Evolutionary conservation across 805 yeast species (phyloP).

Genomic region (Starmerella potacharoeniae): DNA sequence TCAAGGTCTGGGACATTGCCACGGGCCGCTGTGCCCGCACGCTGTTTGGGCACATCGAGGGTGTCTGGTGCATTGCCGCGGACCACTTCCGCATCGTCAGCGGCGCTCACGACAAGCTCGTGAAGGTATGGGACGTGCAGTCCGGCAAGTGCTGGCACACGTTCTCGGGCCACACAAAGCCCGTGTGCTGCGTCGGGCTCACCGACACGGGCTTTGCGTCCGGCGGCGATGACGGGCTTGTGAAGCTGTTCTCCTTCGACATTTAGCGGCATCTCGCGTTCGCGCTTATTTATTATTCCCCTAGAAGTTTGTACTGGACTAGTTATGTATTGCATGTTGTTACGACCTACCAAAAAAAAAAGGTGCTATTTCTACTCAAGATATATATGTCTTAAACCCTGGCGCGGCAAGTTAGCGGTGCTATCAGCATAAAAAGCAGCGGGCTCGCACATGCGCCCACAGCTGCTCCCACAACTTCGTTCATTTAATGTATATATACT

Average conservation of each 20-base stretch:
- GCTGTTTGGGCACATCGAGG: slow-evolving; percentile 95
- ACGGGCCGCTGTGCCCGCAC: slow-evolving; percentile 86
- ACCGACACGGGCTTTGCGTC: slow-evolving; percentile 85
- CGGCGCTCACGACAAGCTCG: slow-evolving; percentile 85
- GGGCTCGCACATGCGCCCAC: no score
- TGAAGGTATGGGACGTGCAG: slow-evolving; percentile 93
- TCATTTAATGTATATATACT: no score
- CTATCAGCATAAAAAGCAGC: no score
- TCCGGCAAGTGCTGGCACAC: slow-evolving; percentile 91
- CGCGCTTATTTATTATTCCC: background rate
- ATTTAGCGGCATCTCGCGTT: background rate
- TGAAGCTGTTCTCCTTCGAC: slow-evolving; percentile 72
- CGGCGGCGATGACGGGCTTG: slow-evolving; percentile 80
- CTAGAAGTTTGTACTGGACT: background rate
- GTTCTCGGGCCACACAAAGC: slow-evolving; percentile 55
- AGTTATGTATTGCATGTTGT: no score
- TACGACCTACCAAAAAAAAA: no score
- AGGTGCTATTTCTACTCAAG: no score
- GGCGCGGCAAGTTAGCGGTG: no score
- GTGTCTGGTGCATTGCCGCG: slow-evolving; percentile 94
- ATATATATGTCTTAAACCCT: no score
- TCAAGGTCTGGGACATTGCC: slow-evolving; percentile 80
- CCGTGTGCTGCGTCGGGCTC: slow-evolving; percentile 57
- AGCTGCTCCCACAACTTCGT: no score
- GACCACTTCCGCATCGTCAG: slow-evolving; percentile 89